These are phyloP conservation scores for Nannochloris sp. DNA, from an alignment of 139 green algal genomes.

Conservation along the genomic window DNA sequence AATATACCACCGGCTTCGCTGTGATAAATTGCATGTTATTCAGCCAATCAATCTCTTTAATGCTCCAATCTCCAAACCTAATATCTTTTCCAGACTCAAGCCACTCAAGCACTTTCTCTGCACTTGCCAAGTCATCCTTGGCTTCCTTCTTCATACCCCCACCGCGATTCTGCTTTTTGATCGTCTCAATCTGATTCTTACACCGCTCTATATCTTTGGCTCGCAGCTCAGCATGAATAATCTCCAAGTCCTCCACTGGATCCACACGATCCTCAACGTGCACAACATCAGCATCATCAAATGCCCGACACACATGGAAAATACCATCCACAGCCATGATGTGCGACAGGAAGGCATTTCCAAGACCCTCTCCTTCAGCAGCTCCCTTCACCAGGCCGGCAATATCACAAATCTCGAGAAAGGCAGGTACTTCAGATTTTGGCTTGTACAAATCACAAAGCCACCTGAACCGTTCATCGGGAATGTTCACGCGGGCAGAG, in stretches of 20 bases:
- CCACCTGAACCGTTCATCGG: conserved; percentile 94
- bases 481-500: conserved; percentile 82
- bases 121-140: conserved; percentile 68
- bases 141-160: conserved; percentile 69
- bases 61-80: conserved; percentile 70
- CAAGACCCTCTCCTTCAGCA: conserved; percentile 78
- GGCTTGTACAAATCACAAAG: conserved; percentile 57
- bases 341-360: conserved; percentile 96
- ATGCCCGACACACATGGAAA: conserved; percentile 92
- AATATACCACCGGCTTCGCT: conserved; percentile 93
- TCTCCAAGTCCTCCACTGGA: conserved; percentile 92
- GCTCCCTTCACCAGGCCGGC: conserved; percentile 88
- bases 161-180: conserved; percentile 38
- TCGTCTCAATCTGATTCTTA: conserved; percentile 23
- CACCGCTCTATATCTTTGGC: conserved; percentile 64
- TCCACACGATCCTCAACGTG: conserved; percentile 93
- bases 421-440: conserved; percentile 70
- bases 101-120: conserved; percentile 46
- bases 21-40: conserved; percentile 78
- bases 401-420: conserved; percentile 94
- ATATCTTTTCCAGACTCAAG: conserved; percentile 71
- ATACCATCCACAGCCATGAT: conserved; percentile 95
- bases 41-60: conserved; percentile 71
- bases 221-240: conserved; percentile 87
- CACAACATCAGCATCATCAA: conserved; percentile 76